phyloP scores from a whole-genome alignment of 768 basidiomycete genomes.

The Hygrophoropsis aurantiaca region DNA sequence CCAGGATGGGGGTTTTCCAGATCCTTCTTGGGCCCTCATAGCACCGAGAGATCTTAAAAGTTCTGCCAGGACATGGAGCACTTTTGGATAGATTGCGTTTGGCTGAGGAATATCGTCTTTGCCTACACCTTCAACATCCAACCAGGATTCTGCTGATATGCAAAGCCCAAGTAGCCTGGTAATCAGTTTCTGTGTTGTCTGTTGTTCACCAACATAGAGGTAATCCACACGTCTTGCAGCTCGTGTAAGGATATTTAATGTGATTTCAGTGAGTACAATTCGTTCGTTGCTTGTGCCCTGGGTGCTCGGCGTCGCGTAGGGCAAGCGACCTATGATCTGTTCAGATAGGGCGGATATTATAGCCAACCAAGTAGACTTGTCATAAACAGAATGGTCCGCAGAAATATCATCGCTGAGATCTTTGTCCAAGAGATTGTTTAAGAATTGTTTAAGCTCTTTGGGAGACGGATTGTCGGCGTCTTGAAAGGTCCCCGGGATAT shows the following conservation, averaged over 20 bases:
- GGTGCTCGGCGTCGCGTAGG: conserved; percentile 45
- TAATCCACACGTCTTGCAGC: conserved; percentile 49
- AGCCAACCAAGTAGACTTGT: conserved; percentile 46
- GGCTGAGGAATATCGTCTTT: conserved; percentile 47
- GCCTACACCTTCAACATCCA: conserved; percentile 41
- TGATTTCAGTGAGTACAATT: conserved; percentile 51
- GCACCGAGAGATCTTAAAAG: conserved; percentile 50
- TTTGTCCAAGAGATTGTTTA: conserved; percentile 38
- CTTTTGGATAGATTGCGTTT: conserved; percentile 45
- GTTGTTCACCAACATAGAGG: conserved; percentile 46
- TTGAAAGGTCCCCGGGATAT: too few relatives aligned
- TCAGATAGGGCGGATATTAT: conserved; percentile 54
- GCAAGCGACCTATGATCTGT: conserved; percentile 53
- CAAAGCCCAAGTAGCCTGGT: conserved; percentile 53
- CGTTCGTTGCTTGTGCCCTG: conserved; percentile 62
- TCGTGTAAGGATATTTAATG: conserved; percentile 54
- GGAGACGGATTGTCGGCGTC: conserved; percentile 15
- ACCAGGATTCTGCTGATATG: conserved; percentile 58
- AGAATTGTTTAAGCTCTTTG: conserved; percentile 43
- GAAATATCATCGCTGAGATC: conserved; percentile 34
- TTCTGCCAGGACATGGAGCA: conserved; percentile 41
- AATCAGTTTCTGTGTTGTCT: conserved; percentile 50
- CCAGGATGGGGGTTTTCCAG: conserved; percentile 36
- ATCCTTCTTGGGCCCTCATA: conserved; percentile 26
- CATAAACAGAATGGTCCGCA: conserved; percentile 28